Percentiles rank a stretch among this genome's conserved stretches.
These are phyloP conservation scores for Pythium guiyangense DNA, from an alignment of 352 stramenopile genomes.

Conservation along the genomic window DNA sequence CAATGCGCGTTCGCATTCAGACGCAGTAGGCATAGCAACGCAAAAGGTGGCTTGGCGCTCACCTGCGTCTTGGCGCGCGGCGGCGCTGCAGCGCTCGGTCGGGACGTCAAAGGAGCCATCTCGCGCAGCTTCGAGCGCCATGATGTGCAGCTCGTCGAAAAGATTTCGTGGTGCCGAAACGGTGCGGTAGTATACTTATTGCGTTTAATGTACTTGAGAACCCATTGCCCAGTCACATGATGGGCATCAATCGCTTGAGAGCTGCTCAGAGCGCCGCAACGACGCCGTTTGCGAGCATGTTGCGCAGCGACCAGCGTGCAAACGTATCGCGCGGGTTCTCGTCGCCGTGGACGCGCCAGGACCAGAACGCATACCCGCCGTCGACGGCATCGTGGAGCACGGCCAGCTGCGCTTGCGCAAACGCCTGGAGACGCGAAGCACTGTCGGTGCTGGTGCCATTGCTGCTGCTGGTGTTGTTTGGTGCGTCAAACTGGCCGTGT, in stretches of 20 bases:
- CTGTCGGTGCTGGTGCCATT: no score
- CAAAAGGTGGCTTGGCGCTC: neutral
- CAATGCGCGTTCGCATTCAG: neutral
- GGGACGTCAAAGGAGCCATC: constrained; percentile 41
- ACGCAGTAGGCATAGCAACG: neutral
- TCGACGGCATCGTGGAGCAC: constrained; percentile 38
- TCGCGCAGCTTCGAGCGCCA: constrained; percentile 20
- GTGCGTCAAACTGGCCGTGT: constrained; percentile 31
- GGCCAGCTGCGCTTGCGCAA: constrained; percentile 33
- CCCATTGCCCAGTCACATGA: neutral
- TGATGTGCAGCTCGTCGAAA: neutral
- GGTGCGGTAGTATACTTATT: no score
- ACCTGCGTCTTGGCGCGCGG: neutral
- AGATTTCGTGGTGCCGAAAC: no score
- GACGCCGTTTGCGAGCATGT: constrained; percentile 14
- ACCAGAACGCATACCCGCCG: constrained; percentile 76
- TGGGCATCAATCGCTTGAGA: neutral
- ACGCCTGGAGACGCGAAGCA: no score
- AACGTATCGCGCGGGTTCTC: constrained; percentile 21
- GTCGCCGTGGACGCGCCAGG: constrained; percentile 64
- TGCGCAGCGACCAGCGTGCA: constrained; percentile 24
- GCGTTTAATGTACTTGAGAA: no score
- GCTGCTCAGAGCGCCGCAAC: neutral
- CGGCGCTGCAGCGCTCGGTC: constrained; percentile 3
- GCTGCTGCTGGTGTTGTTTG: no score